These are phyloP conservation scores for Colletotrichum gloeosporioides DNA, from an alignment of 2,329 filamentous ascomycete species.

Conservation along the genomic window DNA sequence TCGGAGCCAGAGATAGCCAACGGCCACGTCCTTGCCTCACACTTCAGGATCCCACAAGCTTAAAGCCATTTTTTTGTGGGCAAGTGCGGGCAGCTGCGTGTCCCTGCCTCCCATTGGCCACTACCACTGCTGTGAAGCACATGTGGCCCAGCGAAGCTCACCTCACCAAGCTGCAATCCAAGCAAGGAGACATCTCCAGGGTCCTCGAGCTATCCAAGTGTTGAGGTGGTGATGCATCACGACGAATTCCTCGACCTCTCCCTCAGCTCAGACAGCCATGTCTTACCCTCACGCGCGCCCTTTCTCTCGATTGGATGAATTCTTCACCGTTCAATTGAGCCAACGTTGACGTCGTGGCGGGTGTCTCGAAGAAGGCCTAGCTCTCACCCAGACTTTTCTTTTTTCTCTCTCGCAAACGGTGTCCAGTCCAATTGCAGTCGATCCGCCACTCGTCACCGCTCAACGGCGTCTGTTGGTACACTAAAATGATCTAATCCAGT, in stretches of 20 bases:
- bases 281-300: neutral
- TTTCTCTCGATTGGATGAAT: neutral
- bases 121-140: neutral
- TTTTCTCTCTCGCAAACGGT: neutral
- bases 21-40: neutral
- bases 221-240: neutral
- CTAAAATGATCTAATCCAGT: neutral
- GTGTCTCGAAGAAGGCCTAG: neutral
- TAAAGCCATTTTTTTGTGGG: neutral
- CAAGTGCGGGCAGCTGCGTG: neutral
- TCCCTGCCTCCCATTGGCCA: neutral
- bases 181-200: neutral
- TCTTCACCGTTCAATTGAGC: neutral
- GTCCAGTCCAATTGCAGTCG: neutral
- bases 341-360: neutral
- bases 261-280: neutral
- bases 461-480: neutral
- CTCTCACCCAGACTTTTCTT: neutral
- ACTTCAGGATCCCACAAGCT: neutral
- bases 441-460: conserved; percentile 13
- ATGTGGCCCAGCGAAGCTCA: neutral
- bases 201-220: neutral
- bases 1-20: neutral
- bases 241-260: neutral
- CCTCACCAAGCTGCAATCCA: neutral